phyloP scores from a whole-genome alignment of 768 basidiomycete species.

The Rhodotorula babjevae region DNA sequence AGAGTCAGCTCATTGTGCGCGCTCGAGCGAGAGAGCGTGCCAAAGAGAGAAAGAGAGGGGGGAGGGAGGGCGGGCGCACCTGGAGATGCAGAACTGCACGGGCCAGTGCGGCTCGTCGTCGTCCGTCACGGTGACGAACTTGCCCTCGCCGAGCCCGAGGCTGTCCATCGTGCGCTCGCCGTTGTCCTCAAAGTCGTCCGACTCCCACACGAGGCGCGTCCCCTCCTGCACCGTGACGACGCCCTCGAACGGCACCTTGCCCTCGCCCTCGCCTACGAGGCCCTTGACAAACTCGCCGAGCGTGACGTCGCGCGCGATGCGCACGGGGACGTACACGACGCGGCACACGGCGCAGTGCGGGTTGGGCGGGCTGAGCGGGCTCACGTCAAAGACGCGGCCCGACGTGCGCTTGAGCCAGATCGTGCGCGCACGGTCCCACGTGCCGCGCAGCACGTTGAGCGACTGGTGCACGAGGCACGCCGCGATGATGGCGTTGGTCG shows the following conservation, averaged over 20 bases:
- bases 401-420: slow-evolving; percentile 77
- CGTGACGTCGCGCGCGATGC: slow-evolving; percentile 57
- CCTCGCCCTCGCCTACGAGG: slow-evolving; percentile 53
- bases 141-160: slow-evolving; percentile 71
- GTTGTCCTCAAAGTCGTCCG: slow-evolving; percentile 94
- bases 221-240: slow-evolving; percentile 80
- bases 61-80: background rate
- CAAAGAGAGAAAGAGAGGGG: background rate
- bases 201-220: slow-evolving; percentile 77
- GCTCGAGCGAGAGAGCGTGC: background rate
- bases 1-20: background rate
- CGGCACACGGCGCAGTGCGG: slow-evolving; percentile 76
- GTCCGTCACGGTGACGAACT: slow-evolving; percentile 81
- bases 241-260: slow-evolving; percentile 45
- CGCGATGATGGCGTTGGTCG: slow-evolving; percentile 95
- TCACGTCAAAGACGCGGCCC: slow-evolving; percentile 67
- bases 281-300: slow-evolving; percentile 69
- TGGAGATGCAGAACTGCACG: slow-evolving; percentile 32
- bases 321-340: slow-evolving; percentile 70
- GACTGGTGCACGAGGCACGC: slow-evolving; percentile 92
- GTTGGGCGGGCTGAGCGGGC: slow-evolving; percentile 65
- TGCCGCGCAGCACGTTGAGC: slow-evolving; percentile 68
- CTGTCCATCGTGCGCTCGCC: slow-evolving; percentile 71
- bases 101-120: slow-evolving; percentile 63
- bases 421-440: slow-evolving; percentile 51